phyloP scores from a whole-genome alignment of 1,139 yeast genomes.

The Scheffersomyces quercinus region DNA sequence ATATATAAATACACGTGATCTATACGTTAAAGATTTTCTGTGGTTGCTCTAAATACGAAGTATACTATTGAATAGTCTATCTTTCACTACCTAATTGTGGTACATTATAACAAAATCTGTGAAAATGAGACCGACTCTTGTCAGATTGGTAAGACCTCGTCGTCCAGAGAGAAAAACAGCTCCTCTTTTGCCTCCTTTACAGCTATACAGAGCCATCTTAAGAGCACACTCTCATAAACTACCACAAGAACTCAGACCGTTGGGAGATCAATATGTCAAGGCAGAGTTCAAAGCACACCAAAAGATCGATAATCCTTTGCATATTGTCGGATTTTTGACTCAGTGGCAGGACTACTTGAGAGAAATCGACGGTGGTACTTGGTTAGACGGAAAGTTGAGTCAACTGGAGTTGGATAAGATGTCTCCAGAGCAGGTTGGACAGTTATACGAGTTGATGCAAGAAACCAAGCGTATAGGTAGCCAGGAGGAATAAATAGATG shows the following conservation, averaged over 20 bases:
- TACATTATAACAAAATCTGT: too few relatives aligned
- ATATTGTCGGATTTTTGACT: conserved; percentile 88
- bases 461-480: conserved; percentile 55
- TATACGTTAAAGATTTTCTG: too few relatives aligned
- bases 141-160: conserved; percentile 53
- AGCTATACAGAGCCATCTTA: conserved; percentile 71
- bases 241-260: conserved; percentile 66
- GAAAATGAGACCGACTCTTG: conserved; percentile 52
- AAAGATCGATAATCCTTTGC: conserved; percentile 81
- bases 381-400: conserved; percentile 73
- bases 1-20: too few relatives aligned
- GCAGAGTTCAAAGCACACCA: conserved; percentile 89
- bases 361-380: conserved; percentile 69
- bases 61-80: too few relatives aligned
- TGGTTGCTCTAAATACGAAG: too few relatives aligned
- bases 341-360: conserved; percentile 93
- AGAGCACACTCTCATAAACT: conserved; percentile 70
- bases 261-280: conserved; percentile 90
- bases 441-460: conserved; percentile 52
- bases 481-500: conserved; percentile 45
- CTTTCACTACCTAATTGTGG: too few relatives aligned
- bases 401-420: conserved; percentile 70
- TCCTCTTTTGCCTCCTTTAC: conserved; percentile 79
- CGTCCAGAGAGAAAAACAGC: conserved; percentile 54
- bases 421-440: conserved; percentile 93